Evolutionary conservation across 805 yeast species (phyloP).

Genomic region (Schwanniomyces polymorphus): DNA sequence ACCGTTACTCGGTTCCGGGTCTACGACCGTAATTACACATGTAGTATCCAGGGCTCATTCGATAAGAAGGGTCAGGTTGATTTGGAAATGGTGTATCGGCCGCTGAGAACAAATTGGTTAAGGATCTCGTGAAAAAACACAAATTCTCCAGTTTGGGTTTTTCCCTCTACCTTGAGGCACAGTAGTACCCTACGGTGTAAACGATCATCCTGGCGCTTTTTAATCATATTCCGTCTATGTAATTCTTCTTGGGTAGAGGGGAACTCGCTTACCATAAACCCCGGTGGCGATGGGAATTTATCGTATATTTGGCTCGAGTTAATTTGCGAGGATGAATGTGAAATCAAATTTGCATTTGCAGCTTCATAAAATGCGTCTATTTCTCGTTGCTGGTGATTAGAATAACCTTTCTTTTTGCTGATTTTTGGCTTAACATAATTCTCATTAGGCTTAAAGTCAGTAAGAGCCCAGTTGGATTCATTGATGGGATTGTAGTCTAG

Average conservation of each 20-base stretch:
- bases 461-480: constrained; percentile 33
- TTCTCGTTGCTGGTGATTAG: constrained; percentile 13
- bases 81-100: constrained; percentile 2
- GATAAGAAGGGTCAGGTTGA: not conserved
- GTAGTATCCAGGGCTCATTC: not conserved
- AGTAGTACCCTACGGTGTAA: constrained; percentile 25
- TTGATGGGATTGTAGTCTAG: constrained; percentile 34
- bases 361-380: constrained; percentile 12
- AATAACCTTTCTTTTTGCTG: constrained; percentile 12
- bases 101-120: constrained; percentile 23
- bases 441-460: constrained; percentile 36
- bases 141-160: constrained; percentile 27
- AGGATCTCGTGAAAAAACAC: constrained; percentile 29
- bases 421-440: constrained; percentile 14
- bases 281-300: constrained; percentile 40
- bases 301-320: constrained; percentile 29
- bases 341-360: constrained; percentile 4
- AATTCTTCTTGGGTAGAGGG: constrained; percentile 32
- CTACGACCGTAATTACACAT: not conserved
- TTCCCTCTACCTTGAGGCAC: constrained; percentile 17
- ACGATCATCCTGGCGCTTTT: constrained; percentile 23
- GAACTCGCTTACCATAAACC: constrained; percentile 39
- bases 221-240: constrained; percentile 17
- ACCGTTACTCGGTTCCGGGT: not conserved
- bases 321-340: not conserved